Evolutionary conservation across 169 alveolate genomes (phyloP).

Genomic region (Haemoproteus tartakovskyi): DNA sequence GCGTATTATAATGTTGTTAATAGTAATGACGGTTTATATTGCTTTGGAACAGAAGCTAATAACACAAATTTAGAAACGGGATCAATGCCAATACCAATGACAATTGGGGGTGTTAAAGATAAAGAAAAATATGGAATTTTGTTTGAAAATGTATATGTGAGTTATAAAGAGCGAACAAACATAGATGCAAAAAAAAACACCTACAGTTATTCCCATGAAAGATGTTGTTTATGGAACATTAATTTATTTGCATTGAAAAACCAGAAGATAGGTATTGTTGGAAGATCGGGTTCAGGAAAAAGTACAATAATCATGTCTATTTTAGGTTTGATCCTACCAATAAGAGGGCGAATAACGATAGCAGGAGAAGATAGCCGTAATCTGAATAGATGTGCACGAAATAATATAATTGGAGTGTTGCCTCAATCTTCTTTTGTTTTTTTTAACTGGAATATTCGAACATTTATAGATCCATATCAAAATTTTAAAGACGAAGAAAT

Average conservation of each 20-base stretch:
- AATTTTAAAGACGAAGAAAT: constrained; percentile 66
- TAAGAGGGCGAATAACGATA: constrained; percentile 65
- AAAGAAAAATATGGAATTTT: constrained; percentile 19
- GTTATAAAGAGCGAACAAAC: constrained; percentile 26
- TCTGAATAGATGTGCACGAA: constrained; percentile 46
- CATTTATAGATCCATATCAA: constrained; percentile 68
- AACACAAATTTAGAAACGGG: background rate
- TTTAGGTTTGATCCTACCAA: constrained; percentile 65
- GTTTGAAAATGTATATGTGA: constrained; percentile 53
- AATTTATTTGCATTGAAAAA: constrained; percentile 68
- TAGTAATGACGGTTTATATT: background rate
- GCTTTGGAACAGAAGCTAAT: too few species aligned
- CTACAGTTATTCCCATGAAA: constrained; percentile 40
- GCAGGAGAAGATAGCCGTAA: constrained; percentile 61
- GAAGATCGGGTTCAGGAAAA: constrained; percentile 74
- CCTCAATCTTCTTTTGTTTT: constrained; percentile 72
- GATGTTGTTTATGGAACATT: constrained; percentile 65
- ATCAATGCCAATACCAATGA: background rate
- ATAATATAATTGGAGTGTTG: constrained; percentile 66
- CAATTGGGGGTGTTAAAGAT: constrained; percentile 5
- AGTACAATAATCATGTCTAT: constrained; percentile 69
- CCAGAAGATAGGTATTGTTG: constrained; percentile 74
- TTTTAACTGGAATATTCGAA: constrained; percentile 69
- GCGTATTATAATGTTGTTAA: too few species aligned
- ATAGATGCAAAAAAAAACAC: constrained; percentile 13